Evolutionary conservation across 169 alveolate species (phyloP), one percentile per base, ranked within the genome.

Genomic region (Plasmodium chabaudi): DNA sequence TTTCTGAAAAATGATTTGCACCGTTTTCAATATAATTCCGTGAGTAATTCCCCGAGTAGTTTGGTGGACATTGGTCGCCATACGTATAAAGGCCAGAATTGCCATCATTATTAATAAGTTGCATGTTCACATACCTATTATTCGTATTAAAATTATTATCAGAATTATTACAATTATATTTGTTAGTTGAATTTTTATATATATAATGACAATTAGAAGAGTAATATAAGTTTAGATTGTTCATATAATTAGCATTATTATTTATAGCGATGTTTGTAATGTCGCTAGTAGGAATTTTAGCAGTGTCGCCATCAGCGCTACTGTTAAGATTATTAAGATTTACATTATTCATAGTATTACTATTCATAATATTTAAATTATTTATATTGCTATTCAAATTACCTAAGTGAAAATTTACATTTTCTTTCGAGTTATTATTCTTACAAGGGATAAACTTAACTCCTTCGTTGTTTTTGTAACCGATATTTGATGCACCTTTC

Each of bases 81-180:
- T 67, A 82, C 21, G n/a, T 56, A 82, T 82, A n/a, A 46, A 44
- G 56, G 56, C 25, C 84, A 39, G 60, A 3, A 59, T 21, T 55
- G 47, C 57, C 71, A 70, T 67, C 53, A 64, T 25, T 67, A 71
- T 82, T 67, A 42, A 44, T n/a, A 42, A 39, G 53, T 42, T 82
- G 84, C 42, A 67, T 39, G 71, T 82, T 82, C 90, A 53, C 82
- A 67, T 82, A 82, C 79, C 84, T 82, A 82, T 72, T 72, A 72
- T 82, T 82, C 59, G 72, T 67, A 67, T 82, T 82, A 82, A 67
- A 82, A 82, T 82, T 65, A 67, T 67, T 12, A 82, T 65, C 71
- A 67, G 56, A 67, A 67, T 82, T 67, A 65, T 82, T 82, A 71
- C 82, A 82, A 53, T 77, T 77, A 59, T 13, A 71, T 15, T 39